Base-by-base conservation (phyloP, 306 rosid genomes). In the Rubus parviflorus region DNA sequence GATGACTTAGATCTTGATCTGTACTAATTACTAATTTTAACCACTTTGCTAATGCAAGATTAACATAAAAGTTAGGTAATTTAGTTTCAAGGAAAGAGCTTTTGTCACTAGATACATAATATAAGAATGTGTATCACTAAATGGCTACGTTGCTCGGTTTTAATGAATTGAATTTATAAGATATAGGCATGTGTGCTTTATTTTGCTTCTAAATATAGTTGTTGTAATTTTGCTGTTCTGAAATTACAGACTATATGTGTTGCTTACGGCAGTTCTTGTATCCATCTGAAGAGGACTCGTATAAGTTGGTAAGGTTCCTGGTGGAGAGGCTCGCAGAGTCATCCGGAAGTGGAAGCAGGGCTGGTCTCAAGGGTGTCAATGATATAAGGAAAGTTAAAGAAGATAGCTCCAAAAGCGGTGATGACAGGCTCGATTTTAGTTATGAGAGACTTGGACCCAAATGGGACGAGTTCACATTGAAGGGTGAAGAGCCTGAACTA, bases 251-350 rank as follows among this genome's bases (percentile, higher is more conserved):
- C 67, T 86, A 78, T 81, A 83, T 86, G 73, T 86, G 84, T 86
- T 87, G 84, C 87, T 87, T 90, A 84, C 79, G 75, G 86, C 93
- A 84, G 88, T 86, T 92, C 83, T 83, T 89, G 86, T 74, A 90
- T 89, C 91, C 91, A 73, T 90, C 91, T 74, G 89, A 90, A 85
- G 92, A 83, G 85, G 89, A 83, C 82, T 77, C 81, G 52, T 41
- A 81, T 54, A 86, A 85, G 81, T 78, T 92, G 83, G 82, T 83
- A 51, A 80, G 85, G 72, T 81, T 86, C 77, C 74, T 87, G 86
- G 88, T 80, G 54, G 88, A 87, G 85, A 86, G 78, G 86, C 89
- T 91, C 79, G 89, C 80, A n/a, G 84, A 86, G 78, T 82, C 37
- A 11, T 80, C 83, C 38, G 66, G 81, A 76, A 72, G 73, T 79